Evolutionary conservation across 208 protist genomes (phyloP).

Genomic region (Novymonas esmeraldas): DNA sequence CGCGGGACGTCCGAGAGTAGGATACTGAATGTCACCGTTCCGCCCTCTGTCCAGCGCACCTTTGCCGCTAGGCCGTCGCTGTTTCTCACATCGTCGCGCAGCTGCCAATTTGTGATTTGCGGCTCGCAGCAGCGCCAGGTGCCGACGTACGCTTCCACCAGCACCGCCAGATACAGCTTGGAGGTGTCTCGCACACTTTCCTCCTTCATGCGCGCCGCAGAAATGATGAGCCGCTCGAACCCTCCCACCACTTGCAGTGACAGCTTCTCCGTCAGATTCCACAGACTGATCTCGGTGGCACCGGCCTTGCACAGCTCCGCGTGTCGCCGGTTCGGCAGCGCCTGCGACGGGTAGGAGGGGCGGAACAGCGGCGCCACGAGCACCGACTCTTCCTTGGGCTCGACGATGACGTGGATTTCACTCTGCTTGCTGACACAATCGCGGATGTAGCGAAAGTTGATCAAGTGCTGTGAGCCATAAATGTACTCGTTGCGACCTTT

Average conservation of each 20-base stretch:
- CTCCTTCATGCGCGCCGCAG: slow-evolving; percentile 36
- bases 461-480: slow-evolving; percentile 51
- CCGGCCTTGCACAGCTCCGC: slow-evolving; percentile 23
- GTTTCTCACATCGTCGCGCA: slow-evolving; percentile 4
- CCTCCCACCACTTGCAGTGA: slow-evolving; percentile 34
- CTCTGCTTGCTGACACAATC: slow-evolving; percentile 56
- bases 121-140: slow-evolving; percentile 38
- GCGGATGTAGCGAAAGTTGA: slow-evolving; percentile 61
- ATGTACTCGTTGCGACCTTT: slow-evolving; percentile 70
- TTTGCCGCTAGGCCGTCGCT: slow-evolving; percentile 5
- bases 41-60: slow-evolving; percentile 29
- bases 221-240: slow-evolving; percentile 38
- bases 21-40: slow-evolving; percentile 26
- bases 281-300: slow-evolving; percentile 49
- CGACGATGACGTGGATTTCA: slow-evolving; percentile 52
- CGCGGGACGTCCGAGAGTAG: slow-evolving; percentile 39
- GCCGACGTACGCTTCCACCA: slow-evolving; percentile 61
- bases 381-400: slow-evolving; percentile 34
- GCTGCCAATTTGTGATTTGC: slow-evolving; percentile 51
- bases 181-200: slow-evolving; percentile 48
- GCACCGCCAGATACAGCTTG: slow-evolving; percentile 48
- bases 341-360: slow-evolving; percentile 39
- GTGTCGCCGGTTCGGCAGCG: slow-evolving; percentile 27
- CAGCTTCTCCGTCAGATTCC: slow-evolving; percentile 42
- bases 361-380: slow-evolving; percentile 49